Percentiles rank a stretch among this genome's conserved stretches.
These are phyloP conservation scores for Solanum pimpinellifolium DNA, from an alignment of 257 asterid genomes.

Conservation along the genomic window DNA sequence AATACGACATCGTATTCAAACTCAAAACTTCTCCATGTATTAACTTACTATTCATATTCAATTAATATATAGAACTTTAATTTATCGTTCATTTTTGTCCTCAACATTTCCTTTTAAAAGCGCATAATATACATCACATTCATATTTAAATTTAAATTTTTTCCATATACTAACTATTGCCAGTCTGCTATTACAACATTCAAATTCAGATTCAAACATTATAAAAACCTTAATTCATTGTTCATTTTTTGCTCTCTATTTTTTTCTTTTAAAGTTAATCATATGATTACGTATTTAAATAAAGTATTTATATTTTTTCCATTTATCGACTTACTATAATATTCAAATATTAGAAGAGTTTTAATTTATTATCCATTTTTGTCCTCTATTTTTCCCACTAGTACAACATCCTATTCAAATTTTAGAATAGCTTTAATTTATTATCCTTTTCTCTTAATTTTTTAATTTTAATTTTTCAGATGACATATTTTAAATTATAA, in stretches of 20 bases:
- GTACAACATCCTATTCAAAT: too few relatives aligned
- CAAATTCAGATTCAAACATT: not conserved
- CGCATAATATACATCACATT: not conserved
- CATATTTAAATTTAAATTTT: not conserved
- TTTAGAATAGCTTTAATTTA: too few relatives aligned
- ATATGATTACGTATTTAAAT: not conserved
- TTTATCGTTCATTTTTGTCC: not conserved
- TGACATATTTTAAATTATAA: not conserved
- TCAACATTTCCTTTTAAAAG: not conserved
- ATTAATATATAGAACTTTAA: not conserved
- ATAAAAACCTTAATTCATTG: not conserved
- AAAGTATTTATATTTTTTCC: not conserved
- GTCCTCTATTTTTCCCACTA: too few relatives aligned
- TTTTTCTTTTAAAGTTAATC: not conserved
- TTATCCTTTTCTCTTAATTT: too few relatives aligned
- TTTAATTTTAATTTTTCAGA: not conserved
- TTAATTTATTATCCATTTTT: not conserved
- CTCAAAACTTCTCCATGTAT: not conserved
- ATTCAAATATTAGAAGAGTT: not conserved
- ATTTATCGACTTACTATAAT: not conserved
- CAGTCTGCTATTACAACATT: not conserved
- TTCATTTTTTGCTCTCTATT: not conserved
- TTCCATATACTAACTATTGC: not conserved
- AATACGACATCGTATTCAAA: not conserved
- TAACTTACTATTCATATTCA: not conserved